Percentiles rank a stretch among this genome's conserved stretches.
phyloP scores from a whole-genome alignment of 2,329 filamentous ascomycete species.

The Capronia coronata region DNA sequence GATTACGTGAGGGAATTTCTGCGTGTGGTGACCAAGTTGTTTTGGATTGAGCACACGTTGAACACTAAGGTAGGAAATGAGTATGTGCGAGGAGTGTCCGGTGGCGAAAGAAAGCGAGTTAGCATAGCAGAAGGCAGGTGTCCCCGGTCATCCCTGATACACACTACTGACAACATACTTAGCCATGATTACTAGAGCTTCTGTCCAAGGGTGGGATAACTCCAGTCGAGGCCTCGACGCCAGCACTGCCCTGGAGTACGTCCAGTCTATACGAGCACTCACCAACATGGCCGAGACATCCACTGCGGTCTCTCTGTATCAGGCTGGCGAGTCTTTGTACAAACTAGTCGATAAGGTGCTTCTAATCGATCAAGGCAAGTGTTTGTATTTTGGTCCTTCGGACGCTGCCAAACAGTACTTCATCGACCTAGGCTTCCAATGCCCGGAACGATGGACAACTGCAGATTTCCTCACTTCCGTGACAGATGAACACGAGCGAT shows the following conservation, averaged over 20 bases:
- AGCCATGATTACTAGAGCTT: slow-evolving; percentile 61
- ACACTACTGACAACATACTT: slow-evolving; percentile 49
- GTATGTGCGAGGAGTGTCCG: slow-evolving; percentile 50
- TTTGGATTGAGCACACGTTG: slow-evolving; percentile 46
- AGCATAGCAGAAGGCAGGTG: slow-evolving; percentile 3
- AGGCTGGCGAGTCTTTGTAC: slow-evolving; percentile 51
- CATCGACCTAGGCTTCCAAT: slow-evolving; percentile 63
- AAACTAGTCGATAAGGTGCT: slow-evolving; percentile 62
- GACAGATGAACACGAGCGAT: slow-evolving; percentile 50
- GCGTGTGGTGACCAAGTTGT: slow-evolving; percentile 41
- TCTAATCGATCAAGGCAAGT: slow-evolving; percentile 61
- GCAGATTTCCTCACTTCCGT: slow-evolving; percentile 74
- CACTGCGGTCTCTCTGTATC: slow-evolving; percentile 64
- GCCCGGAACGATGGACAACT: slow-evolving; percentile 64
- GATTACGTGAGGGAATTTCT: slow-evolving; percentile 55
- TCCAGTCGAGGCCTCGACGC: slow-evolving; percentile 67
- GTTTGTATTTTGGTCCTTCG: slow-evolving; percentile 63
- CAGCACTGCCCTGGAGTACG: slow-evolving; percentile 66
- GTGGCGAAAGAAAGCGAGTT: slow-evolving; percentile 50
- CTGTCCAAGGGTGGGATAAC: slow-evolving; percentile 69
- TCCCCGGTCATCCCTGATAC: slow-evolving; percentile 43
- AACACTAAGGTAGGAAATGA: slow-evolving; percentile 44
- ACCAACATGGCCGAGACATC: slow-evolving; percentile 59
- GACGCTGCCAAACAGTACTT: slow-evolving; percentile 63
- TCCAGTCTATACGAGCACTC: slow-evolving; percentile 57